Evolutionary conservation across 2,329 filamentous ascomycete genomes (phyloP).

Genomic region (Paecilomyces sp.): DNA sequence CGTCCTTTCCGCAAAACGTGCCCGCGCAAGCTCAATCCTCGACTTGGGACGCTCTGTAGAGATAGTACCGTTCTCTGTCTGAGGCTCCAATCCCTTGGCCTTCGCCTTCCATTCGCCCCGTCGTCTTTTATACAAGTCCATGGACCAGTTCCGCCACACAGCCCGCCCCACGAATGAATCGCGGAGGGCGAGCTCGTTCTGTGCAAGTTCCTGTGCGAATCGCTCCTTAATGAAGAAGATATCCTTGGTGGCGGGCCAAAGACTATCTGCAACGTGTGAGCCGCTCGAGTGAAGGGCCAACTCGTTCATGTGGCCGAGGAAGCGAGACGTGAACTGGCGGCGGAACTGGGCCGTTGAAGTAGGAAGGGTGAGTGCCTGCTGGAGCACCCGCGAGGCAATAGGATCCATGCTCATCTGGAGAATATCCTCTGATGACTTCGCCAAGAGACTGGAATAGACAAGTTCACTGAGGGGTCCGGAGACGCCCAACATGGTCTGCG

Average conservation of each 20-base stretch:
- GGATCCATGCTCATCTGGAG: slow-evolving; percentile 60
- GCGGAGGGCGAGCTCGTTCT: slow-evolving; percentile 54
- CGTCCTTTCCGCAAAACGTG: slow-evolving; percentile 44
- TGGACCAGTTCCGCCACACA: slow-evolving; percentile 68
- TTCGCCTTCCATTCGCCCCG: slow-evolving; percentile 58
- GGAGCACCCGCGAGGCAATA: slow-evolving; percentile 55
- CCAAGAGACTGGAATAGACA: slow-evolving; percentile 64
- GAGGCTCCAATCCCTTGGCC: slow-evolving; percentile 45
- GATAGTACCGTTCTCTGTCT: slow-evolving; percentile 12
- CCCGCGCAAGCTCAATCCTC: slow-evolving; percentile 51
- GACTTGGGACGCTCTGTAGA: slow-evolving; percentile 36
- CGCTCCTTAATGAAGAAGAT: slow-evolving; percentile 62
- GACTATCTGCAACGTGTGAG: slow-evolving; percentile 60
- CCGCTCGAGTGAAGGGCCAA: slow-evolving; percentile 56
- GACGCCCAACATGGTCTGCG: slow-evolving; percentile 69
- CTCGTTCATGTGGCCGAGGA: slow-evolving; percentile 54
- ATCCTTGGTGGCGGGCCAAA: slow-evolving; percentile 58
- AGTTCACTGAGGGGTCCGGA: slow-evolving; percentile 62
- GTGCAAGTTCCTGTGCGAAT: slow-evolving; percentile 56
- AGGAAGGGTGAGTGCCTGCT: slow-evolving; percentile 52
- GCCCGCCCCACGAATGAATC: slow-evolving; percentile 59
- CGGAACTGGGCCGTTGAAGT: slow-evolving; percentile 50
- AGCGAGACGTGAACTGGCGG: slow-evolving; percentile 56
- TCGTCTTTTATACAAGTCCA: slow-evolving; percentile 62
- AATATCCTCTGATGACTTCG: slow-evolving; percentile 49